Conservation (phyloP, 2,329 filamentous ascomycete species). For the Cladosporium sp. region DNA sequence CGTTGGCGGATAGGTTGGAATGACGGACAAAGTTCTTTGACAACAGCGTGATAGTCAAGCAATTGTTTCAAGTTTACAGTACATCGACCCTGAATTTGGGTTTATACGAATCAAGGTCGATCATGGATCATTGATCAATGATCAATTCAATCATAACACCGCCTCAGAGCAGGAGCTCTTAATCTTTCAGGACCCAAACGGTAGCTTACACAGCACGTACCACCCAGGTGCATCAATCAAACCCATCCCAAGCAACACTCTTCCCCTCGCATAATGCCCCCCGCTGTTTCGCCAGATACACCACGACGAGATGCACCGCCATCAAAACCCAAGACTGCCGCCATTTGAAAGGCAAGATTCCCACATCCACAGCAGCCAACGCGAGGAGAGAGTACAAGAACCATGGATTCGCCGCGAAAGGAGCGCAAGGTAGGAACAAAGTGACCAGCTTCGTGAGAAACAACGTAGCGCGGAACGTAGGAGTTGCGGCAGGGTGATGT, state of each 20-base stretch:
- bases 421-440: constrained; percentile 68
- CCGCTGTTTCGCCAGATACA: neutral
- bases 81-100: neutral
- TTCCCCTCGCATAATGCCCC: constrained; percentile 8
- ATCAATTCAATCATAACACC: too few species aligned
- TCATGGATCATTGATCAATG: neutral
- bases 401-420: constrained; percentile 65
- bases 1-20: neutral
- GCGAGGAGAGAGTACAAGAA: constrained; percentile 67
- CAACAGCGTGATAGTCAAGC: neutral
- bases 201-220: neutral
- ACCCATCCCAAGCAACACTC: constrained; percentile 6
- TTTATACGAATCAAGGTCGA: neutral
- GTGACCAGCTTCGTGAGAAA: constrained; percentile 70
- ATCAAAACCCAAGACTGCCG: constrained; percentile 45
- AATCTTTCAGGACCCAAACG: neutral
- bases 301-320: constrained; percentile 48
- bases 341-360: constrained; percentile 38
- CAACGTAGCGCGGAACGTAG: constrained; percentile 54
- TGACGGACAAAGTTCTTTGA: neutral
- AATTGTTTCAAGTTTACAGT: too few species aligned
- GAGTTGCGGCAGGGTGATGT: neutral
- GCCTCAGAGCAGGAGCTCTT: too few species aligned
- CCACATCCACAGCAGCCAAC: constrained; percentile 66
- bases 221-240: neutral